phyloP scores from a whole-genome alignment of 352 stramenopile genomes.

The Pythium dissotocum region DNA sequence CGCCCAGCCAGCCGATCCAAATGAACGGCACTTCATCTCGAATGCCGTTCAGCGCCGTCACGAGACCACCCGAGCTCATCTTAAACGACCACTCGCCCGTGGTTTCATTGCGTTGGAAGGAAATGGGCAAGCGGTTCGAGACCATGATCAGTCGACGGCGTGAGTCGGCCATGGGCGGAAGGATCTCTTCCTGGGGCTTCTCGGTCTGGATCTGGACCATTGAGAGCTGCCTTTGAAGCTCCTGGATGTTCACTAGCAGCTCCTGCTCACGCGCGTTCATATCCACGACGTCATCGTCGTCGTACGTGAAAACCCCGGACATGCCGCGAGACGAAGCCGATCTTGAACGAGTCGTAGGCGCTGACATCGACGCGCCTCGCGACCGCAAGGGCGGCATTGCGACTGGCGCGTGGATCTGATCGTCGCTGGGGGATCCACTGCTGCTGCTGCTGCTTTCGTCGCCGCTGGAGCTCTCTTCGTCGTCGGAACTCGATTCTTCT shows the following conservation, averaged over 20 bases:
- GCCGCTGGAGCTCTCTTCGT: slow-evolving; percentile 17
- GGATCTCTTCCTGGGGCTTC: slow-evolving; percentile 73
- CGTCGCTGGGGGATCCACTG: slow-evolving; percentile 5
- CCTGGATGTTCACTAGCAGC: slow-evolving; percentile 90
- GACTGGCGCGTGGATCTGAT: slow-evolving; percentile 7
- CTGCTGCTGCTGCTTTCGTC: slow-evolving; percentile 32
- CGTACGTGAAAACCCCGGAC: slow-evolving; percentile 37
- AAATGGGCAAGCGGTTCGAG: slow-evolving; percentile 90
- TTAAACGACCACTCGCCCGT: slow-evolving; percentile 86
- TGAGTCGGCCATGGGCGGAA: slow-evolving; percentile 56
- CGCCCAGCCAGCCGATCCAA: slow-evolving; percentile 91
- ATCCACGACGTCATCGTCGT: slow-evolving; percentile 66
- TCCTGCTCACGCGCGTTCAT: slow-evolving; percentile 87
- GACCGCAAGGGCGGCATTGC: slow-evolving; percentile 3
- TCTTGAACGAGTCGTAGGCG: slow-evolving; percentile 2
- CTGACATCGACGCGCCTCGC: slow-evolving; percentile 4
- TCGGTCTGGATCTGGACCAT: slow-evolving; percentile 87
- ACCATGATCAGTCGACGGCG: slow-evolving; percentile 88
- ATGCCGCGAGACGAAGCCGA: slow-evolving; percentile 19
- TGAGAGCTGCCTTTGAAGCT: slow-evolving; percentile 87
- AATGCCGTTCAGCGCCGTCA: slow-evolving; percentile 88
- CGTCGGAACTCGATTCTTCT: slow-evolving; percentile 7
- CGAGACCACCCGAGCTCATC: slow-evolving; percentile 87
- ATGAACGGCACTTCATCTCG: slow-evolving; percentile 89
- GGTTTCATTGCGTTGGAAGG: slow-evolving; percentile 80